Base-by-base conservation (phyloP, 2,329 filamentous ascomycete genomes). In the Stachybotrys echinatus region DNA sequence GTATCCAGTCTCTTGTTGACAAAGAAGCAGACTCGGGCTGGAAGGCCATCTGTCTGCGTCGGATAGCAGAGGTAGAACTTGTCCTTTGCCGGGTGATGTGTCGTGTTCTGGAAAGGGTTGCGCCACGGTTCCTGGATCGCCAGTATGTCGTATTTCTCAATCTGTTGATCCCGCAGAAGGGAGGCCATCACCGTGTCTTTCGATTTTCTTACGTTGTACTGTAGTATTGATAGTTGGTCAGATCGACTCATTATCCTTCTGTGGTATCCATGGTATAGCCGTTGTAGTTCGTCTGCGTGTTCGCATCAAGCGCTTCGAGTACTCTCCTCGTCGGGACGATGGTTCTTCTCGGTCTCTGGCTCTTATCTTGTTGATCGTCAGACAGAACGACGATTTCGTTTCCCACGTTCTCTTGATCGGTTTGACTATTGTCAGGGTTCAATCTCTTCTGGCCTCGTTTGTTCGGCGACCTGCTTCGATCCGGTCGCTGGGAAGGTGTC, bases 201-300 rank as follows among this genome's bases (percentile, higher is more conserved):
- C 18, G 42, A 48, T 40, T 51, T 48, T 42, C 34, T 39, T 14
- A 51, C 47, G 19, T 48, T 48, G 42, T 48, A 51, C 47, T 51
- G 34, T 51, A 51, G 31, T 40, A 51, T 48, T 31, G 34, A 48
- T 4, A 51, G 42, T 51, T 42, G 39, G 19, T 42, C 19, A 20
- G 39, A 42, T 42, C 18, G 39, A 42, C 39, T 42, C 18, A 42
- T 42, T 14, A 42, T 42, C 39, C 39, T 42, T 42, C 39, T 42
- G 39, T 42, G 39, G 39, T 42, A 42, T 42, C 39, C 18, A 42
- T 42, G 39, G 39, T 42, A 42, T 42, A 42, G 39, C 39, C 39
- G 19, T 18, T 42, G 39, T 42, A 18, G 39, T 42, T 42, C 18
- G 39, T 42, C 39, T 42, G 39, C 39, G 18, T n/a, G 39, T 42